Evolutionary conservation across 495 filamentous ascomycete species (phyloP).

Genomic region (Podospora conica): DNA sequence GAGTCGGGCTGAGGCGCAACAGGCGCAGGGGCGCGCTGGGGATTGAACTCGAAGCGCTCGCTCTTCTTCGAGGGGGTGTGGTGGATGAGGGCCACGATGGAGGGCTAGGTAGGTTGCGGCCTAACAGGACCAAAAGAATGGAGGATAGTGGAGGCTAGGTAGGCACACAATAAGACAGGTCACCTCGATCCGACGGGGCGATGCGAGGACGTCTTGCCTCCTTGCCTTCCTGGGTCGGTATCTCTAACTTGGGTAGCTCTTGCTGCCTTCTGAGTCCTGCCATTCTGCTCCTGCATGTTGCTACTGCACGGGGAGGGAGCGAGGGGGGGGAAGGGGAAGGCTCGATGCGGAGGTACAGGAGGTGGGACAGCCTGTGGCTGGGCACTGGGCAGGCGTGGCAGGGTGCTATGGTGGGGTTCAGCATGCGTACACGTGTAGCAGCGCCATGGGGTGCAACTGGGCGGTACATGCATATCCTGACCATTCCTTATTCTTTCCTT

Average conservation of each 20-base stretch:
- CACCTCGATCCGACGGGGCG: background rate
- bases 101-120: background rate
- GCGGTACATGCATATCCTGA: background rate
- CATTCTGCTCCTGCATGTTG: constrained; percentile 6
- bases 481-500: background rate
- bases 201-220: background rate
- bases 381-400: constrained; percentile 9
- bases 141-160: no score
- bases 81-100: background rate
- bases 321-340: background rate
- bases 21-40: background rate
- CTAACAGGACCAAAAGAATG: background rate
- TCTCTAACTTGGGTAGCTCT: background rate
- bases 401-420: constrained; percentile 4
- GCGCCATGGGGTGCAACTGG: background rate
- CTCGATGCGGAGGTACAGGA: constrained; percentile 3
- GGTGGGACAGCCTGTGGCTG: constrained; percentile 1
- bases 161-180: background rate
- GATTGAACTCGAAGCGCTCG: background rate
- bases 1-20: background rate
- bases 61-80: background rate
- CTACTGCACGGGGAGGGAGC: background rate
- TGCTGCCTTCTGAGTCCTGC: background rate
- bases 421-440: background rate
- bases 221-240: background rate